phyloP scores from a whole-genome alignment of 2,329 filamentous ascomycete genomes.

The Aspergillus sp. region DNA sequence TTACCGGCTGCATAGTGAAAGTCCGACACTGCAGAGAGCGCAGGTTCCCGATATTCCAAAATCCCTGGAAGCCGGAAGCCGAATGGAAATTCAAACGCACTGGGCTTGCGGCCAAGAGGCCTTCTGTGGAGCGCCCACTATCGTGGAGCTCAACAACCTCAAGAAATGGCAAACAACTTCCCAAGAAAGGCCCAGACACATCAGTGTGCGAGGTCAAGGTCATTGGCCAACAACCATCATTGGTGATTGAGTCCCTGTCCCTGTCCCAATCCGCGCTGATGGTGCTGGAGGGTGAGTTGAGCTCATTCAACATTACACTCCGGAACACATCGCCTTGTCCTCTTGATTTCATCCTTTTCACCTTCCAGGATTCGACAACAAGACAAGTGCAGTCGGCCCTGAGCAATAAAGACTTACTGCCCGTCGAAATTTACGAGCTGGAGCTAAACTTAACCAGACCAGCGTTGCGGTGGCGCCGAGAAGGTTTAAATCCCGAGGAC shows the following conservation, averaged over 20 bases:
- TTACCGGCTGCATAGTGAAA: conserved; percentile 78
- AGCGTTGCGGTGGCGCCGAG: conserved; percentile 61
- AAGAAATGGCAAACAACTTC: conserved; percentile 35
- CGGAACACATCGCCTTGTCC: conserved; percentile 75
- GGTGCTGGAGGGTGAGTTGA: conserved; percentile 87
- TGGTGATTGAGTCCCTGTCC: conserved; percentile 74
- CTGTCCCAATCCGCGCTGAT: conserved; percentile 84
- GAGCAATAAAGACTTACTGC: conserved; percentile 72
- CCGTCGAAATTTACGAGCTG: conserved; percentile 81
- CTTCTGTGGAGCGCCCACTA: conserved; percentile 48
- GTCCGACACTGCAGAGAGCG: conserved; percentile 80
- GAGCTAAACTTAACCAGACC: conserved; percentile 77
- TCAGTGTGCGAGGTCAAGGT: conserved; percentile 64
- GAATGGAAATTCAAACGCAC: conserved; percentile 76
- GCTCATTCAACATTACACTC: conserved; percentile 74
- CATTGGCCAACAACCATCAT: conserved; percentile 74
- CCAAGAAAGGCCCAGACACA: conserved; percentile 39
- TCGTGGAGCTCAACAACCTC: conserved; percentile 48
- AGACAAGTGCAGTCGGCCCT: conserved; percentile 73
- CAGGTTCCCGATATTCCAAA: conserved; percentile 78
- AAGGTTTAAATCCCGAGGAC: conserved; percentile 49
- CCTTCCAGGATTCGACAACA: conserved; percentile 86
- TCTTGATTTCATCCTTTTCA: conserved; percentile 82
- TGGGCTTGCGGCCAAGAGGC: conserved; percentile 63
- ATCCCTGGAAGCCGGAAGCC: conserved; percentile 71